A percentile compares a stretch with the other conserved stretches of the same genome.
phyloP scores from a whole-genome alignment of 257 asterid genomes.

The Plantago ovata region DNA sequence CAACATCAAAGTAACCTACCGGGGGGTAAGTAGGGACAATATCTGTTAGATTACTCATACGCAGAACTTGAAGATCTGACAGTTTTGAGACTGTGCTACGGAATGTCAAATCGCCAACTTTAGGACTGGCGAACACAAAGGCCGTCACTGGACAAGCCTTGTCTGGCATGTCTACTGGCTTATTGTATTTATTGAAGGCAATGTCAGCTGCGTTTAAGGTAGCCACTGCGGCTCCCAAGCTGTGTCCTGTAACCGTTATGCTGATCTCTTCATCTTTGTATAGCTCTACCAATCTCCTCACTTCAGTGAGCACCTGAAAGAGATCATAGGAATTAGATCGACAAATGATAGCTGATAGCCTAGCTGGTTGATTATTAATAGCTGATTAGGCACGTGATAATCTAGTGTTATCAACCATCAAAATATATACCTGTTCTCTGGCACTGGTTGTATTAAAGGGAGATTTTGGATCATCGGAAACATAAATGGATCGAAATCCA shows the following conservation, averaged over 20 bases:
- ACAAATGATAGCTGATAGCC: too few species aligned
- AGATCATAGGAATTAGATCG: too few species aligned
- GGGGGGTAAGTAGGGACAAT: constrained; percentile 37
- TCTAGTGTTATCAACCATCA: too few species aligned
- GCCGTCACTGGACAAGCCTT: constrained; percentile 41
- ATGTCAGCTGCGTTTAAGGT: constrained; percentile 56
- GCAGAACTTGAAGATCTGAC: constrained; percentile 32
- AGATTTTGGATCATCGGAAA: constrained; percentile 10
- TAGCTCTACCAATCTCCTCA: constrained; percentile 27
- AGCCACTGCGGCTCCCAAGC: constrained; percentile 58
- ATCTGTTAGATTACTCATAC: constrained; percentile 27
- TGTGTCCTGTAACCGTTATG: constrained; percentile 64
- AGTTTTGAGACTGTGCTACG: constrained; percentile 3
- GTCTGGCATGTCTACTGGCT: constrained; percentile 12
- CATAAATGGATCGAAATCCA: constrained; percentile 36
- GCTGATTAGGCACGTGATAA: too few species aligned
- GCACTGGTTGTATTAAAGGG: not conserved
- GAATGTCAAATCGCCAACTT: constrained; percentile 35
- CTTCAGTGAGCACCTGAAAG: constrained; percentile 41
- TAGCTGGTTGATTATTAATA: too few species aligned
- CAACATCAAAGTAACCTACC: constrained; percentile 18
- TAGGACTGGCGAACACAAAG: constrained; percentile 40
- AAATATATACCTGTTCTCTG: too few species aligned
- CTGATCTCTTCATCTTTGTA: constrained; percentile 47
- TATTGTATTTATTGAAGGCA: constrained; percentile 36